These are phyloP conservation scores for Prunus salicina DNA, from an alignment of 306 rosid genomes.

Conservation along the genomic window DNA sequence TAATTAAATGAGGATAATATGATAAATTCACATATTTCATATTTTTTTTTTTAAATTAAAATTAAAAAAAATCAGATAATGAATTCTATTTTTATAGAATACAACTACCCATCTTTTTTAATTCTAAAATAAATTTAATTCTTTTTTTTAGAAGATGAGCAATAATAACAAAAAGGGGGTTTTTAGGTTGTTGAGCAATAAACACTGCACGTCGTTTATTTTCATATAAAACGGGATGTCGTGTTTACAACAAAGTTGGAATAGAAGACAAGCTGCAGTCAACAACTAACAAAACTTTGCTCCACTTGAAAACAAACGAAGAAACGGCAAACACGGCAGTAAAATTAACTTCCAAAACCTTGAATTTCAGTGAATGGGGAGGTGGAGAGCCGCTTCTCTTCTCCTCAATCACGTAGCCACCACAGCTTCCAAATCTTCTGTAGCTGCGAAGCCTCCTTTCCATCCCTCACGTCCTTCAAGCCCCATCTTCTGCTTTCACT, in stretches of 20 bases:
- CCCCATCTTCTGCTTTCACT: conserved; percentile 22
- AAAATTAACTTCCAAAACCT: not conserved
- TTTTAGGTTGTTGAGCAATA: not conserved
- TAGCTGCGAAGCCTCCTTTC: conserved; percentile 14
- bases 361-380: conserved; percentile 64
- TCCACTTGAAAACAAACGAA: not conserved
- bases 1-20: no score
- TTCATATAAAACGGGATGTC: not conserved
- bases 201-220: not conserved
- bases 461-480: not conserved
- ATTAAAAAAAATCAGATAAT: no score
- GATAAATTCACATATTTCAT: no score
- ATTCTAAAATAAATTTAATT: no score
- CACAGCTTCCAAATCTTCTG: conserved; percentile 29
- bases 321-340: not conserved
- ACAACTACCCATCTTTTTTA: no score
- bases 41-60: no score
- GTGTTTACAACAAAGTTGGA: not conserved
- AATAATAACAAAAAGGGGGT: no score
- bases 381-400: conserved; percentile 69
- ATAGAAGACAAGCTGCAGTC: not conserved
- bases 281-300: not conserved
- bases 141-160: no score
- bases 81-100: no score
- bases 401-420: conserved; percentile 38